Percentiles rank a stretch among this genome's conserved stretches.
Evolutionary conservation across 768 basidiomycete species (phyloP).

Genomic region (Tubosaeta sp.): DNA sequence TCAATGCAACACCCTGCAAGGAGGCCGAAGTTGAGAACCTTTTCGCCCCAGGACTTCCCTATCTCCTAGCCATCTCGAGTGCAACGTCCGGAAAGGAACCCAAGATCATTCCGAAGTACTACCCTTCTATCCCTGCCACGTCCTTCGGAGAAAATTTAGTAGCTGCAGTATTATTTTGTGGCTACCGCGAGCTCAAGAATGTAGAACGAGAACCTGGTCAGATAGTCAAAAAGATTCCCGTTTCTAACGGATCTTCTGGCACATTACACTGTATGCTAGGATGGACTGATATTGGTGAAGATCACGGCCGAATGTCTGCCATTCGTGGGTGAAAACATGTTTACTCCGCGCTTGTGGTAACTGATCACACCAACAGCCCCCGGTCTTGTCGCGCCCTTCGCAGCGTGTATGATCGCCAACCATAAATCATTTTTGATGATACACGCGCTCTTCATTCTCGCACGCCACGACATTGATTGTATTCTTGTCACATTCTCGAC

Average conservation of each 20-base stretch:
- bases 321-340: background rate
- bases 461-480: background rate
- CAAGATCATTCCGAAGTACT: conserved; percentile 8
- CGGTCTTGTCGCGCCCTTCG: background rate
- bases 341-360: no score
- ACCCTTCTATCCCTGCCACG: background rate
- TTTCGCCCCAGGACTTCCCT: conserved; percentile 12
- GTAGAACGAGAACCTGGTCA: conserved; percentile 1
- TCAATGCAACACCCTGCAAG: conserved; percentile 6
- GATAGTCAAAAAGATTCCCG: background rate
- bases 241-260: background rate
- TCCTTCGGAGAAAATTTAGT: no score
- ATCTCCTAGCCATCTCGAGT: conserved; percentile 3
- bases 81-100: conserved; percentile 5
- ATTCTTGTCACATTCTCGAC: background rate
- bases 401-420: conserved; percentile 1
- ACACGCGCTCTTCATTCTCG: conserved; percentile 11
- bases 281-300: conserved; percentile 1
- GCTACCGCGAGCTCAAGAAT: background rate
- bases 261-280: background rate
- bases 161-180: background rate
- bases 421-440: conserved; percentile 6
- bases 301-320: background rate
- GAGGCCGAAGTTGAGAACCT: conserved; percentile 8
- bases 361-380: background rate